These are phyloP conservation scores for Allium cepa DNA, from an alignment of 106 monocot genomes.

Conservation along the genomic window DNA sequence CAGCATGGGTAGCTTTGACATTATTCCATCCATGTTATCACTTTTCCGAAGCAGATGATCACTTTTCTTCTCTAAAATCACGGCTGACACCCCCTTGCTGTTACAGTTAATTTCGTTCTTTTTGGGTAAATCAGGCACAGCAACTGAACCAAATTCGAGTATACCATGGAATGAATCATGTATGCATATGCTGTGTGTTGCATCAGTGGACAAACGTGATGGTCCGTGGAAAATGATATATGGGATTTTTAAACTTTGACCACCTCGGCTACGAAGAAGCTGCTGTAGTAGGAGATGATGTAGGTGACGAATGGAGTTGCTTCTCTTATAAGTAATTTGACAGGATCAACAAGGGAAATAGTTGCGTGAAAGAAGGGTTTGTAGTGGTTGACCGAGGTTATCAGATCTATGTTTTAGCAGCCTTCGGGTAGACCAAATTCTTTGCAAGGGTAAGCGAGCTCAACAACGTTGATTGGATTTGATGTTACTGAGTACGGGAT, in stretches of 20 bases:
- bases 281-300: background rate
- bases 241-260: background rate
- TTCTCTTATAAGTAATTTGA: background rate
- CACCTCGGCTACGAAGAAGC: background rate
- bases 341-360: background rate
- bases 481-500: background rate
- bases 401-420: constrained; percentile 12
- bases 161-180: background rate
- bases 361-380: background rate
- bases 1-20: too few relatives aligned
- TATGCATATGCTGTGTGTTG: background rate
- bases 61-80: too few relatives aligned
- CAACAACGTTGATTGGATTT: background rate
- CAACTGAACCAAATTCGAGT: background rate
- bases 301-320: background rate
- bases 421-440: constrained; percentile 11
- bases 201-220: background rate
- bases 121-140: background rate
- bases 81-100: background rate
- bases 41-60: too few relatives aligned
- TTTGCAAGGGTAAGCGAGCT: background rate
- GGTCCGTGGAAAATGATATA: background rate
- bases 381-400: background rate
- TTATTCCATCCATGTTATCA: too few relatives aligned
- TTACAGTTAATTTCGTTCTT: background rate